Base-by-base conservation (phyloP, 495 filamentous ascomycete genomes). In the Hypoxylon crocopeplum region DNA sequence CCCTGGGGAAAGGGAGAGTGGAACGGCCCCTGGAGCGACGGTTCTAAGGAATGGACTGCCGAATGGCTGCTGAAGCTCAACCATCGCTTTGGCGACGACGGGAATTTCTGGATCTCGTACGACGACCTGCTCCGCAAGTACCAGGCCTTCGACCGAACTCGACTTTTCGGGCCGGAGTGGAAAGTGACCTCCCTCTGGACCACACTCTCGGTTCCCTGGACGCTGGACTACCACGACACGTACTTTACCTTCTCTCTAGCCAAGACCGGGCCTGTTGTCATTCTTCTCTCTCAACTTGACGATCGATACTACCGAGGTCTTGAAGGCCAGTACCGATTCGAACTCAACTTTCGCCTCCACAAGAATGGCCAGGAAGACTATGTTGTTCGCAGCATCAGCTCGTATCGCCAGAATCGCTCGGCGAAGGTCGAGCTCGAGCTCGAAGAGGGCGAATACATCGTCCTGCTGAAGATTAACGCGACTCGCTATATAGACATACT, bases 1-100 rank as follows among this genome's bases (percentile, higher is more conserved):
- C 93, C 93, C 0, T 96, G 92, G 92, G 93, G 93, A 1, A 83
- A 81, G 45, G 83, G 83, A 3, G 92, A 95, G 72, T 96, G 93
- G 88, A 85, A 77, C 8, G 88, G 89, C 5, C 73, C 90, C 3
- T 95, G 92, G 89, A 89, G 87, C 66, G 91, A 96, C 66, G 92
- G 93, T 15, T 92, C 88, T 7, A 90, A 92, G 64, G 87, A 97
- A 72, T 97, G 93, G 90, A 97, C 91, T 1, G 76, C 90, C 0
- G 86, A 95, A 65, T 95, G 91, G 90, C 86, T 96, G 80, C 70
- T 83, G 33, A 86, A 86, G 50, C 79, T 97, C 0, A 78, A 82
- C 21, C 92, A 97, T 63, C 85, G 80, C 30, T 97, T 97, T 69
- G 93, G 93, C 24, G 88, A 97, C 64, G 93, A 96, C 66, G 92